These are phyloP conservation scores for Teratosphaeria destructans DNA, from an alignment of 2,329 filamentous ascomycete genomes.

Conservation along the genomic window DNA sequence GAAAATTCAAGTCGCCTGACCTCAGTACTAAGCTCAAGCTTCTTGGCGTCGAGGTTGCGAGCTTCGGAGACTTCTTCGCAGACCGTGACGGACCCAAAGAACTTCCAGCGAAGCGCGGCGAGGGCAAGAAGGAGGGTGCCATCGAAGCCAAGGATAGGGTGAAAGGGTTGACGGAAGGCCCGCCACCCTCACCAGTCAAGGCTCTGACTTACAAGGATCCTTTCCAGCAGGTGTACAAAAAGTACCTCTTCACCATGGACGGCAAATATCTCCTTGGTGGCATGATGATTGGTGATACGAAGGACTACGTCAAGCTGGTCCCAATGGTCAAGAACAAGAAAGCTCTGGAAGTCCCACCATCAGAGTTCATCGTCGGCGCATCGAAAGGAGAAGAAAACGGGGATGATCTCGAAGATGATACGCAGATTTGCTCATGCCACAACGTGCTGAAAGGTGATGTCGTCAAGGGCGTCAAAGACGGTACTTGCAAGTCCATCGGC, in stretches of 20 bases:
- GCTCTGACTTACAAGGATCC: slow-evolving; percentile 81
- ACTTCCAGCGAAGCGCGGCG: slow-evolving; percentile 50
- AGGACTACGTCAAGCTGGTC: slow-evolving; percentile 80
- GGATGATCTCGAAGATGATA: slow-evolving; percentile 72
- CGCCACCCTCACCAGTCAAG: slow-evolving; percentile 57
- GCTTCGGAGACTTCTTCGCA: slow-evolving; percentile 89
- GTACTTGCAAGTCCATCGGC: slow-evolving; percentile 68
- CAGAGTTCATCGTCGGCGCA: slow-evolving; percentile 73
- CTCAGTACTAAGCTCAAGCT: slow-evolving; percentile 87
- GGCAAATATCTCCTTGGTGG: slow-evolving; percentile 86
- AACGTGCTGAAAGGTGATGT: slow-evolving; percentile 83
- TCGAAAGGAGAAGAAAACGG: slow-evolving; percentile 65
- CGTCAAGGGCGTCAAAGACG: slow-evolving; percentile 60
- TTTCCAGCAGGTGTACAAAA: slow-evolving; percentile 83
- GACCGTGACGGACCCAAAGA: slow-evolving; percentile 72
- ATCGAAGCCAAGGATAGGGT: slow-evolving; percentile 34
- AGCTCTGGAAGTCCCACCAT: slow-evolving; percentile 63
- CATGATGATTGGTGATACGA: slow-evolving; percentile 94
- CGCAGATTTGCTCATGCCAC: slow-evolving; percentile 86
- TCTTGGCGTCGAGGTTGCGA: slow-evolving; percentile 81
- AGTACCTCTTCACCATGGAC: slow-evolving; percentile 81
- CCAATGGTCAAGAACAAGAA: slow-evolving; percentile 81
- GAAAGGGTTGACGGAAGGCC: slow-evolving; percentile 45
- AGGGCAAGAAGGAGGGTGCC: slow-evolving; percentile 33
- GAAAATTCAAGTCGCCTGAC: slow-evolving; percentile 70